These are phyloP conservation scores for Russula griseocarnosa DNA, from an alignment of 768 basidiomycete species.

Conservation along the genomic window DNA sequence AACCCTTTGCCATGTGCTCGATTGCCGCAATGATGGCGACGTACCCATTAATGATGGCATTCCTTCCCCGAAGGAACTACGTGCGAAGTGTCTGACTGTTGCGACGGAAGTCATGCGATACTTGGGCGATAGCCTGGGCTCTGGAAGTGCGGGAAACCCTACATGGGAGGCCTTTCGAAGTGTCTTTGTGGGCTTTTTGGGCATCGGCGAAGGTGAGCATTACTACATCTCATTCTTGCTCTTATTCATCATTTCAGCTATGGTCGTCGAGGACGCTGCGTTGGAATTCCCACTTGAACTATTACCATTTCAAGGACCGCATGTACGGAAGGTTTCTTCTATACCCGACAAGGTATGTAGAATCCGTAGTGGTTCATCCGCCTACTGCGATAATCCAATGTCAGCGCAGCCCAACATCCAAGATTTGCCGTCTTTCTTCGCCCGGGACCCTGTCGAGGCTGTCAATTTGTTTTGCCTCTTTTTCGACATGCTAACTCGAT, in stretches of 20 bases:
- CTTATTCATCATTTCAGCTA: slow-evolving; percentile 9
- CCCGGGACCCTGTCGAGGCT: slow-evolving; percentile 37
- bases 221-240: not conserved
- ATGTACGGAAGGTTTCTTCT: slow-evolving; percentile 12
- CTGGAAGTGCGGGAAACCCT: slow-evolving; percentile 34
- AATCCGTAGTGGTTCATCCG: not conserved
- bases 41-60: slow-evolving; percentile 39
- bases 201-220: slow-evolving; percentile 22
- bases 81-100: slow-evolving; percentile 44
- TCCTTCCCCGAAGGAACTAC: slow-evolving; percentile 47
- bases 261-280: slow-evolving; percentile 11
- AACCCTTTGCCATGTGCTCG: slow-evolving; percentile 51
- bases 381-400: not conserved
- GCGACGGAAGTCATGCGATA: slow-evolving; percentile 46
- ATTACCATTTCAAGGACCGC: slow-evolving; percentile 14
- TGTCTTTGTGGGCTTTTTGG: slow-evolving; percentile 5
- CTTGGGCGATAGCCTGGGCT: slow-evolving; percentile 40
- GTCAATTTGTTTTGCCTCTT: slow-evolving; percentile 47
- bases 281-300: slow-evolving; percentile 20
- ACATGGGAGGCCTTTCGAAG: slow-evolving; percentile 43
- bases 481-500: slow-evolving; percentile 42
- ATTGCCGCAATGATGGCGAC: slow-evolving; percentile 54
- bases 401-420: slow-evolving; percentile 12
- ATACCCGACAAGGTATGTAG: slow-evolving; percentile 22
- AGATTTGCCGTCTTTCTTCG: slow-evolving; percentile 33